A percentile compares a stretch with the other conserved stretches of the same genome.
phyloP scores from a whole-genome alignment of 2,329 filamentous ascomycete genomes.

The Penicillium verrucosum region DNA sequence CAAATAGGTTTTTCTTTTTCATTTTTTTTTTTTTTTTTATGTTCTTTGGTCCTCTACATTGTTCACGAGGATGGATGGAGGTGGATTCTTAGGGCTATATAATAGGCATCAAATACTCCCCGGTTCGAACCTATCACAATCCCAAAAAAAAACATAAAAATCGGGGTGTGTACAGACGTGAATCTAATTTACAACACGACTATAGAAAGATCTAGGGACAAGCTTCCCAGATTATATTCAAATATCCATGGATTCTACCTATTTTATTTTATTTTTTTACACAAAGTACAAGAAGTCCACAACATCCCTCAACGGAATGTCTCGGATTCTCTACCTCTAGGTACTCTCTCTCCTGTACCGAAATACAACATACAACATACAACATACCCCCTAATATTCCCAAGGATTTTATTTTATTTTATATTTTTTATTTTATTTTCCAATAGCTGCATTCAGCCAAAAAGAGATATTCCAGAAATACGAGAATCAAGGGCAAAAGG shows the following conservation, averaged over 20 bases:
- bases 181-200: slow-evolving; percentile 9
- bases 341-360: neutral
- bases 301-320: neutral
- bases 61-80: neutral
- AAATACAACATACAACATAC: neutral
- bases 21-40: neutral
- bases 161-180: slow-evolving; percentile 6
- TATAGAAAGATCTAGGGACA: slow-evolving; percentile 5
- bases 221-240: slow-evolving; percentile 11
- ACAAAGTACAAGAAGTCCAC: slow-evolving; percentile 1
- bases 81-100: neutral
- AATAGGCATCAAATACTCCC: neutral
- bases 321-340: neutral
- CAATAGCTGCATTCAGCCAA: neutral
- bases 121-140: neutral
- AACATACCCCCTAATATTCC: neutral
- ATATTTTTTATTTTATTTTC: no score
- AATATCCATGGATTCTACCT: neutral
- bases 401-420: neutral
- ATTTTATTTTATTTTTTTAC: neutral
- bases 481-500: neutral
- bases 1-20: neutral
- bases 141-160: neutral
- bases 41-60: neutral
- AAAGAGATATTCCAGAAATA: neutral